Evolutionary conservation across 2,329 filamentous ascomycete species (phyloP).

Genomic region (Aspergillus flavus): DNA sequence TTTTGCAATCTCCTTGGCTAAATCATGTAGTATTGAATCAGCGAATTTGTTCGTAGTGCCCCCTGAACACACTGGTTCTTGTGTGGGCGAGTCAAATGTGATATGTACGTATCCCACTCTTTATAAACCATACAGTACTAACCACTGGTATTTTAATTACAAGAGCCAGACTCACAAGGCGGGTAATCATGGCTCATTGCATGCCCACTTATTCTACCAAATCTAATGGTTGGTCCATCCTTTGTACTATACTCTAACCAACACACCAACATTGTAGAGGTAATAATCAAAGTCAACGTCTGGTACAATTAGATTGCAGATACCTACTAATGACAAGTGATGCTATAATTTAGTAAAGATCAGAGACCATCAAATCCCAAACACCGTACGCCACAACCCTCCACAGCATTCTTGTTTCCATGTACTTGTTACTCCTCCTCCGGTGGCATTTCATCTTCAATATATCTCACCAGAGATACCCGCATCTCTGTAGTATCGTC

Average conservation of each 20-base stretch:
- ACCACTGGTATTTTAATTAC: background rate
- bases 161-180: background rate
- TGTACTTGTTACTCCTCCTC: conserved; percentile 77
- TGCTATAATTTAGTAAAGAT: background rate
- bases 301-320: background rate
- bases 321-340: background rate
- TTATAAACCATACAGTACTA: background rate
- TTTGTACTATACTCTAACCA: background rate
- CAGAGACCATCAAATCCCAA: conserved; percentile 12
- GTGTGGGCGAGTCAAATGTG: background rate
- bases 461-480: conserved; percentile 86
- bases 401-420: background rate
- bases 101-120: background rate
- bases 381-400: conserved; percentile 29
- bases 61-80: background rate
- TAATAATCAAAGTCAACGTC: background rate
- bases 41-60: background rate
- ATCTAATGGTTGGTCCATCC: background rate
- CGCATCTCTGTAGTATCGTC: conserved; percentile 98
- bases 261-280: background rate
- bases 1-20: background rate
- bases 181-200: background rate
- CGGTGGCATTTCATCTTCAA: conserved; percentile 95
- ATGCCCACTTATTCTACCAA: background rate
- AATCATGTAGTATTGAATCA: background rate